Evolutionary conservation across 768 basidiomycete species (phyloP).

Genomic region (Phlegmacium glaucopus): DNA sequence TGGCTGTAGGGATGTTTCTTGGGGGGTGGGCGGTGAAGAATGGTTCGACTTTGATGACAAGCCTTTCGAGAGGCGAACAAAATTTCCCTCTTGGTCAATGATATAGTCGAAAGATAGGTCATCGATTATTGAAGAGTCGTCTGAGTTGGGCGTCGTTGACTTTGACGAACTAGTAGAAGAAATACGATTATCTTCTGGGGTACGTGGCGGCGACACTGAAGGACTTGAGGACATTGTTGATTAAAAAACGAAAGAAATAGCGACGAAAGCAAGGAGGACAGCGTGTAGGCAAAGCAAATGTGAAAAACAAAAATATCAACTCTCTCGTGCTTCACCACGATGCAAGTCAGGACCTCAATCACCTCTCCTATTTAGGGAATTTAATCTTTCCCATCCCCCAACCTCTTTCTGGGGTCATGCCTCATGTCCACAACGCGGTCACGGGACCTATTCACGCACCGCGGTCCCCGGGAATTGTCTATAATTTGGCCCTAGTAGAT

Average conservation of each 20-base stretch:
- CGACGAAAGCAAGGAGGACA: slow-evolving; percentile 29
- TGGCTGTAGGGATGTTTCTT: slow-evolving; percentile 36
- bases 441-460: slow-evolving; percentile 26
- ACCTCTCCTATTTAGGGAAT: slow-evolving; percentile 10
- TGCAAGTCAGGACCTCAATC: slow-evolving; percentile 27
- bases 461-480: not conserved
- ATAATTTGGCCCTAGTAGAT: slow-evolving; percentile 36
- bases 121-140: slow-evolving; percentile 57
- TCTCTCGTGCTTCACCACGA: slow-evolving; percentile 26
- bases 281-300: slow-evolving; percentile 21
- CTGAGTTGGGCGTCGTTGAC: slow-evolving; percentile 36
- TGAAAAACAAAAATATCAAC: slow-evolving; percentile 18
- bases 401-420: slow-evolving; percentile 25
- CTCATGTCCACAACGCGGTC: slow-evolving; percentile 34
- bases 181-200: slow-evolving; percentile 32
- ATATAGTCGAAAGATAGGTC: slow-evolving; percentile 69
- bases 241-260: slow-evolving; percentile 21
- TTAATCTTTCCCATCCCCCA: not conserved
- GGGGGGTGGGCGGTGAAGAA: slow-evolving; percentile 45
- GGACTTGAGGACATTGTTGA: slow-evolving; percentile 24
- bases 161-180: slow-evolving; percentile 9
- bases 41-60: slow-evolving; percentile 39
- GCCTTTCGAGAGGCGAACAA: slow-evolving; percentile 55
- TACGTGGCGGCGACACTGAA: slow-evolving; percentile 37
- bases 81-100: slow-evolving; percentile 51